These are phyloP conservation scores for Solanum pimpinellifolium DNA, from an alignment of 257 asterid genomes.

Conservation along the genomic window DNA sequence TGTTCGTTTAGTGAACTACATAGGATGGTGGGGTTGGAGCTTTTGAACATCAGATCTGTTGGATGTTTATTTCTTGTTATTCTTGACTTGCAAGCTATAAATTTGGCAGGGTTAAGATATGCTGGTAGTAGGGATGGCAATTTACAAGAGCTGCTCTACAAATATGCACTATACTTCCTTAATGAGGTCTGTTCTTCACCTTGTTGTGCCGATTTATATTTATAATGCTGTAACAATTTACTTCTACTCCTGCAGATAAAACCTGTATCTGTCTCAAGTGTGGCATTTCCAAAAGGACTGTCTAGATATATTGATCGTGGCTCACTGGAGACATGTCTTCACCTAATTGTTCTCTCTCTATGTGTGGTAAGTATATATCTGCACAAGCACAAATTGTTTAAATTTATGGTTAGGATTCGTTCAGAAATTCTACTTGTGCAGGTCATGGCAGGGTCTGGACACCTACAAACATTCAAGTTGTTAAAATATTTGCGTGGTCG, in stretches of 20 bases:
- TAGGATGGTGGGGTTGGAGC: not conserved
- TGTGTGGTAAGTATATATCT: conserved; percentile 48
- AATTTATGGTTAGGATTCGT: not conserved
- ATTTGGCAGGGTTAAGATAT: conserved; percentile 69
- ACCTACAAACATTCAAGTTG: conserved; percentile 72
- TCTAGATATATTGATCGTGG: conserved; percentile 78
- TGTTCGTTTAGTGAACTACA: not conserved
- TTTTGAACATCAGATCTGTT: not conserved
- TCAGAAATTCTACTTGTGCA: conserved; percentile 12
- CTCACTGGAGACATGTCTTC: conserved; percentile 91
- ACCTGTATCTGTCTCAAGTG: conserved; percentile 49
- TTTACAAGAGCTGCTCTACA: conserved; percentile 81
- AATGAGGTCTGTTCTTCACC: conserved; percentile 59
- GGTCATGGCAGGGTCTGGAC: conserved; percentile 99
- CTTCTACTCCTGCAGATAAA: conserved; percentile 57
- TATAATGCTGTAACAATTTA: not conserved
- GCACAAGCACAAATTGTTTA: not conserved
- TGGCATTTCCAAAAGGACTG: conserved; percentile 65
- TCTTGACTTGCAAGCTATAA: not conserved
- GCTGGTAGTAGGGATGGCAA: conserved; percentile 95
- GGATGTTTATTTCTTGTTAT: not conserved
- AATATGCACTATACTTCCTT: conserved; percentile 71
- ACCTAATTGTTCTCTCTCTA: conserved; percentile 86
- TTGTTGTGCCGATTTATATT: conserved; percentile 3
- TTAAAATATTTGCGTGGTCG: conserved; percentile 82